Evolutionary conservation across 768 basidiomycete genomes (phyloP), one percentile per base, ranked within the genome.

Genomic region (Trametes maxima): DNA sequence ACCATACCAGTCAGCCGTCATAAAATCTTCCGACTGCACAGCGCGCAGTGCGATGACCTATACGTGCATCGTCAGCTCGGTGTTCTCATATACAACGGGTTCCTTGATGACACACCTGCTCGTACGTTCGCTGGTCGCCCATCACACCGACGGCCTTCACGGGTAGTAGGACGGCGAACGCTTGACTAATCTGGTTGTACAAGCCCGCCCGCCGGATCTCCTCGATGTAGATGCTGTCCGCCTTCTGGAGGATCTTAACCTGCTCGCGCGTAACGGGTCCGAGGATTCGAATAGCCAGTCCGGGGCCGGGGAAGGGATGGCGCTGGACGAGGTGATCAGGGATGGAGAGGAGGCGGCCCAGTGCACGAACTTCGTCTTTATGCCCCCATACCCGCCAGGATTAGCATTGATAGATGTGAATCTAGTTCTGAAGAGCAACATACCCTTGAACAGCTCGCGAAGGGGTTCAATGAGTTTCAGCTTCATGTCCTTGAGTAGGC

Each of bases 241-340:
- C 97, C 39, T 88, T 85, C 73, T 99, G 94, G 16, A 94, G 80
- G 62, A 95, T 90, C 65, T 84, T 82, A 61, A 99, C 95, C 76
- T 99, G 97, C 40, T 90, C 91, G 47, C 91, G 88, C 35, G 89
- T 98, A 64, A 99, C 94, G 42, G 94, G 92, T 1, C 97, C 97
- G 17, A 99, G 85, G 67, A 99, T 98, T 42, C 97, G 93, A 73
- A 98, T 99, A 19, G 96, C 95, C 54, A 98, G 89, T 47, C 96
- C 97, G 4, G 97, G 97, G 0, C 96, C 97, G 16, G 97, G 97
- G 87, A 99, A 98, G 10, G 97, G 97, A 76, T 99, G 97, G 2
- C 97, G 89, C 64, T 94, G 91, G 28, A 98, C 96, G 50, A 99
- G 85, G 63, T 90, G 92, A 1, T 88, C 87, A 19, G 97, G 96